Evolutionary conservation across 2,329 filamentous ascomycete genomes (phyloP), one percentile per base, ranked within the genome.

Genomic region (Colletotrichum sp.): DNA sequence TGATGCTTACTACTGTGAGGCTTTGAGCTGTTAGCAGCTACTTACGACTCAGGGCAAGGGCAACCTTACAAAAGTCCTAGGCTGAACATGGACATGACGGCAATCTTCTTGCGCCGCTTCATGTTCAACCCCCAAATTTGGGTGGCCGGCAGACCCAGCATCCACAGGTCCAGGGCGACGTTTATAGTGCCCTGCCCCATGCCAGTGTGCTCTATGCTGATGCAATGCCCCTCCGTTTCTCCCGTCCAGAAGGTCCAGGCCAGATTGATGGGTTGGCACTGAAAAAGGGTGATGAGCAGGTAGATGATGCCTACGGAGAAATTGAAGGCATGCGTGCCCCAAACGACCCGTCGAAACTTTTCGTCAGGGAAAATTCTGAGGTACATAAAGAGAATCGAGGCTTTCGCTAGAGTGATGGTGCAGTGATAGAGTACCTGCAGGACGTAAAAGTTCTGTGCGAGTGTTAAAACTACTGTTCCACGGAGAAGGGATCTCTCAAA

Each of bases 361-460:
- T 78, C 67, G 71, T 6, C 82, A 80, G 86, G 83, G 39, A 86
- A 86, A 16, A 86, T 81, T 4, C 82, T 80, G 8, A 82, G 80
- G 75, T 84, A 86, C 77, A 86, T 82, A 32, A 83, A 79, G 5
- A 86, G 79, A 39, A 86, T 79, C 7, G 84, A 81, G n/a, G 84
- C 72, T 71, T 85, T 85, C 12, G 82, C 79, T 4, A 84, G 83
- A 2, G 87, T 82, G 28, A 89, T 86, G 36, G 82, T 82, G 16
- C 8, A 28, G 15, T 44, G n/a, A 8, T 59, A 65, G 2, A 64
- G 16, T 1, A 26, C 5, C 9, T 65, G 71, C 8, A 36, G 5
- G 1, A 70, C 5, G 3, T 63, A 65, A 1, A 49, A 57, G 16
- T 2, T 28, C 71, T 73, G 5, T 12, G 2, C 6, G 0, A 12